Evolutionary conservation across 2,329 filamentous ascomycete genomes (phyloP).

Genomic region (Pseudogymnoascus sp.): DNA sequence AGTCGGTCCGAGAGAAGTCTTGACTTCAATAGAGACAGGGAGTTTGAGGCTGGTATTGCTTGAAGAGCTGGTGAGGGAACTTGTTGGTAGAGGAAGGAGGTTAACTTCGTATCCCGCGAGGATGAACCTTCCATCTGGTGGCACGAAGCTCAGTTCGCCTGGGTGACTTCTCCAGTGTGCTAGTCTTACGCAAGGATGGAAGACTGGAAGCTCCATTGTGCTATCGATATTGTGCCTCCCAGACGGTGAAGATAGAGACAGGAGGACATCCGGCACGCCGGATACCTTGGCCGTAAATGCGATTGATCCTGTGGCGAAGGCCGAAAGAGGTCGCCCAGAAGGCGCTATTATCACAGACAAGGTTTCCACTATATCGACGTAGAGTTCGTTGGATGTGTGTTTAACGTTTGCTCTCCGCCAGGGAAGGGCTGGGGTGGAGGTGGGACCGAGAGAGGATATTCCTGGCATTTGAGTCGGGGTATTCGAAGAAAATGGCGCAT

Average conservation of each 20-base stretch:
- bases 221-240: conserved; percentile 67
- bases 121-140: conserved; percentile 88
- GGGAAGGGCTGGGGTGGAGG: conserved; percentile 54
- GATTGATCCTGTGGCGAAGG: conserved; percentile 84
- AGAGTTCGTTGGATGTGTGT: conserved; percentile 94
- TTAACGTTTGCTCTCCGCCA: conserved; percentile 89
- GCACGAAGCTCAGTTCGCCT: conserved; percentile 90
- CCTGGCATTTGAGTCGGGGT: conserved; percentile 23
- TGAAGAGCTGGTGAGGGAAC: conserved; percentile 40
- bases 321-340: conserved; percentile 77
- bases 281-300: conserved; percentile 94
- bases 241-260: conserved; percentile 71
- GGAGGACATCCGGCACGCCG: conserved; percentile 80
- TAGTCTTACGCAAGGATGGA: conserved; percentile 89
- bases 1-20: conserved; percentile 63
- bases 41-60: conserved; percentile 61
- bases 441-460: conserved; percentile 27
- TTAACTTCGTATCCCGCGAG: conserved; percentile 93
- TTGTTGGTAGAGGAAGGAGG: conserved; percentile 51
- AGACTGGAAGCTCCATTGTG: conserved; percentile 81
- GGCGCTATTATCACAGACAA: conserved; percentile 82
- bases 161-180: conserved; percentile 83
- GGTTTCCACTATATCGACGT: conserved; percentile 90
- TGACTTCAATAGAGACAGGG: conserved; percentile 74
- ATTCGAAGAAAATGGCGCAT: conserved; percentile 17